phyloP scores from a whole-genome alignment of 2,329 filamentous ascomycete genomes.

The Diaporthe amygdali region DNA sequence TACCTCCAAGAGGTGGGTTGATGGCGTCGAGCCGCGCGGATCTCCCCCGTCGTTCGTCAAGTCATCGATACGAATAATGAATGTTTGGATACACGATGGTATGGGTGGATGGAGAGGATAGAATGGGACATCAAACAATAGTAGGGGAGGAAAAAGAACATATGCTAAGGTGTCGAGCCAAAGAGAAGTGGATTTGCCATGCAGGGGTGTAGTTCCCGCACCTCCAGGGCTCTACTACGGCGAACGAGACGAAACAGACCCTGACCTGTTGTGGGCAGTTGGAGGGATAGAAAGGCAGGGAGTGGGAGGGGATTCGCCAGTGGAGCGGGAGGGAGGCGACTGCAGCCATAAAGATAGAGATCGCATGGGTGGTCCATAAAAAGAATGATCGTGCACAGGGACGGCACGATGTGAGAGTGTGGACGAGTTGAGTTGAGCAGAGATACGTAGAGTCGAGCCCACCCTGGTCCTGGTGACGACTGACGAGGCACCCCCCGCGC shows the following conservation, averaged over 20 bases:
- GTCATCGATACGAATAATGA: slow-evolving; percentile 22
- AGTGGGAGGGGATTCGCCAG: slow-evolving; percentile 34
- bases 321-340: slow-evolving; percentile 32
- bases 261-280: slow-evolving; percentile 41
- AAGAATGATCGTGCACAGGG: slow-evolving; percentile 37
- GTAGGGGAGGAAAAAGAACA: slow-evolving; percentile 31
- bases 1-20: slow-evolving; percentile 32
- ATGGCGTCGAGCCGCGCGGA: slow-evolving; percentile 37
- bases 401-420: slow-evolving; percentile 31
- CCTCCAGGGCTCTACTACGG: slow-evolving; percentile 39
- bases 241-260: slow-evolving; percentile 51
- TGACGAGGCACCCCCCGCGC: slow-evolving; percentile 21
- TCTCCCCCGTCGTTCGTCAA: slow-evolving; percentile 29
- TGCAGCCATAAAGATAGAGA: slow-evolving; percentile 33
- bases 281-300: slow-evolving; percentile 36
- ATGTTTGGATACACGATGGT: slow-evolving; percentile 15
- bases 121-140: slow-evolving; percentile 29
- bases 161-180: slow-evolving; percentile 42
- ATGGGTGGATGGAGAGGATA: slow-evolving; percentile 14
- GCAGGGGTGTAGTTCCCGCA: slow-evolving; percentile 28
- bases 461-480: slow-evolving; percentile 6
- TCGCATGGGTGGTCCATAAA: slow-evolving; percentile 34
- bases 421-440: background rate
- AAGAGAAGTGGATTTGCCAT: slow-evolving; percentile 21
- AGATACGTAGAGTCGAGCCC: background rate